Base-by-base conservation (phyloP, 768 basidiomycete genomes). In the Rubroboletus satanas region DNA sequence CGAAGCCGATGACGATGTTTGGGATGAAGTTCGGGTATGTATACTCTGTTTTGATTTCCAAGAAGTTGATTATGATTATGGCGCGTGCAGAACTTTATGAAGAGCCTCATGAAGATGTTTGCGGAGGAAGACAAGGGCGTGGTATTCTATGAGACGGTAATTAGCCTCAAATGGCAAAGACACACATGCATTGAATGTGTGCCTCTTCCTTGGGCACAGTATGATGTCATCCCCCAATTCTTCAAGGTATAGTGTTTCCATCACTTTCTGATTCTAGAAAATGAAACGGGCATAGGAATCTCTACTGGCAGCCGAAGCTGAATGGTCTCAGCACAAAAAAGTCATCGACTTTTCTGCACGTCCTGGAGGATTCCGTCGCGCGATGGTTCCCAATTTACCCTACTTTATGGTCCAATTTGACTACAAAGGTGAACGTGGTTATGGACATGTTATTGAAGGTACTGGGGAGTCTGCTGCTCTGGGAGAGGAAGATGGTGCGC, bases 371-470 rank as follows among this genome's bases (percentile, higher is more conserved):
- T 98, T 98, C 77, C 79, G 95, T 39, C 82, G 96, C 0, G 85
- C 91, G 26, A 90, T 99, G 88, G 96, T 99, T 11, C 86, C 95
- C 3, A 97, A 98, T 65, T 74, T 99, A 31, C 97, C 97, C 1
- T 99, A 99, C 72, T 99, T 99, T 65, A 96, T 95, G 92, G 90
- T 98, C 7, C 94, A 96, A 63, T 99, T 96, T 71, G 97, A 99
- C 72, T 80, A 98, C 72, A 98, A 95, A 65, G 94, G 97, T 26
- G 94, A 98, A 72, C 93, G 92, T 66, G 97, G 97, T 2, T 99
- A 93, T 67, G 97, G 97, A 0, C 97, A 99, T 71, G 91, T 99
- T 58, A 97, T 99, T 57, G 97, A 99, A 70, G 97, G 97, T 1
- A 82, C 83, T 0, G 83, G 79, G 26, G 85, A 90, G 36, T 81